Conservation (phyloP, 2,329 filamentous ascomycete genomes). For the Paraphaeosphaeria minitans region DNA sequence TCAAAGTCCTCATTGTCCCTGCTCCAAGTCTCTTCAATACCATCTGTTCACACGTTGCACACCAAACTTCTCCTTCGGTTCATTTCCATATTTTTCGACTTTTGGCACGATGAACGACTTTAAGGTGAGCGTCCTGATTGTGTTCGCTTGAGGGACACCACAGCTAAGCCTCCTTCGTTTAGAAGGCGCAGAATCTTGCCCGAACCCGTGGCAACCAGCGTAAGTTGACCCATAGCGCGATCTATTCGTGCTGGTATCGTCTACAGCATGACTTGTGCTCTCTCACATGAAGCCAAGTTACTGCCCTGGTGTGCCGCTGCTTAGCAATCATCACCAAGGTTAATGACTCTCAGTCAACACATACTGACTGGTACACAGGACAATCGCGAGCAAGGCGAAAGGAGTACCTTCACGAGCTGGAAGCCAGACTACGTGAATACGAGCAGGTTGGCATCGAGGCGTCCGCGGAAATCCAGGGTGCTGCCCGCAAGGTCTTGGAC, state of each 20-base stretch:
- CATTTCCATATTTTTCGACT: neutral
- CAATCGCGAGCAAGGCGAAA: constrained; percentile 73
- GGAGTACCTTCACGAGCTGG: constrained; percentile 73
- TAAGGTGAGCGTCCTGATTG: constrained; percentile 23
- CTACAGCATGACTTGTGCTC: no score
- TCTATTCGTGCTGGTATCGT: neutral
- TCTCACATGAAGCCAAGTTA: neutral
- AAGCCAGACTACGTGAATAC: constrained; percentile 66
- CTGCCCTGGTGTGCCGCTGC: no score
- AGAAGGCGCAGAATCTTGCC: constrained; percentile 52
- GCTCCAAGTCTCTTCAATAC: constrained; percentile 14
- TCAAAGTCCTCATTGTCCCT: no score
- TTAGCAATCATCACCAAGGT: neutral
- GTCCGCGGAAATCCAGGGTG: constrained; percentile 72
- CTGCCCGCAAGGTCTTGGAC: constrained; percentile 69
- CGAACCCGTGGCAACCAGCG: constrained; percentile 77
- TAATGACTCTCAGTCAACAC: neutral
- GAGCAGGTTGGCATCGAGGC: constrained; percentile 71
- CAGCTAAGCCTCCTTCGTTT: constrained; percentile 11
- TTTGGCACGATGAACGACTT: constrained; percentile 32
- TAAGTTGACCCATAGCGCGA: constrained; percentile 26
- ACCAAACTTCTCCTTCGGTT: constrained; percentile 11
- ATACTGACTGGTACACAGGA: constrained; percentile 40
- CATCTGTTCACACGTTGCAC: constrained; percentile 11
- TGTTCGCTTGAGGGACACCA: neutral